These are phyloP conservation scores for Gaeumannomyces sp. DNA, from an alignment of 2,329 filamentous ascomycete species.

Conservation along the genomic window DNA sequence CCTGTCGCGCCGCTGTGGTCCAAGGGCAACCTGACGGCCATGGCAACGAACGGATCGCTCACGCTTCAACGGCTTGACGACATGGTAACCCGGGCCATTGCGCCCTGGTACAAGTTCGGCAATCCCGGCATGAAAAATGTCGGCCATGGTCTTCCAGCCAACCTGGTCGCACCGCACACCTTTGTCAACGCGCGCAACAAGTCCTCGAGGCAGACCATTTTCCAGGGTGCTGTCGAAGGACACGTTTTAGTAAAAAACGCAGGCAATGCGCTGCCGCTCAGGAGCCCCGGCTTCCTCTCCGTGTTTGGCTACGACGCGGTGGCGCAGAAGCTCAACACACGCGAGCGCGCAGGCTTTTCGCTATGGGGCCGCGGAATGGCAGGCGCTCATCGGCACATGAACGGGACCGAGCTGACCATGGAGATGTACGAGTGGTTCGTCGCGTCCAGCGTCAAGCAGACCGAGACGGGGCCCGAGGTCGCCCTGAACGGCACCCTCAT, in stretches of 20 bases:
- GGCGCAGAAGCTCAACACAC: slow-evolving; percentile 34
- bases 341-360: slow-evolving; percentile 65
- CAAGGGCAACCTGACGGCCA: slow-evolving; percentile 44
- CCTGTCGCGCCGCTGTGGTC: slow-evolving; percentile 40
- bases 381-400: background rate
- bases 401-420: slow-evolving; percentile 6
- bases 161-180: slow-evolving; percentile 43
- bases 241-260: slow-evolving; percentile 76
- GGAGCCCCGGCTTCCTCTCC: slow-evolving; percentile 47
- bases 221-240: slow-evolving; percentile 51
- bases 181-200: slow-evolving; percentile 46
- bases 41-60: slow-evolving; percentile 56
- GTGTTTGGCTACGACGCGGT: slow-evolving; percentile 51
- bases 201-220: slow-evolving; percentile 34
- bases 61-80: slow-evolving; percentile 55
- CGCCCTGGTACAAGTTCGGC: slow-evolving; percentile 50
- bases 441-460: slow-evolving; percentile 5
- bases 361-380: slow-evolving; percentile 68
- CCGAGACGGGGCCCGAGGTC: slow-evolving; percentile 23
- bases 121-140: slow-evolving; percentile 36
- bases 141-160: slow-evolving; percentile 51
- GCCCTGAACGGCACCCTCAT: slow-evolving; percentile 44
- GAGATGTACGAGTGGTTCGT: slow-evolving; percentile 7
- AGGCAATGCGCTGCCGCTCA: slow-evolving; percentile 56
- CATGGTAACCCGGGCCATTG: slow-evolving; percentile 63